Evolutionary conservation across 2,329 filamentous ascomycete genomes (phyloP), one percentile per base, ranked within the genome.

Genomic region (Aspergillus transmontanensis): DNA sequence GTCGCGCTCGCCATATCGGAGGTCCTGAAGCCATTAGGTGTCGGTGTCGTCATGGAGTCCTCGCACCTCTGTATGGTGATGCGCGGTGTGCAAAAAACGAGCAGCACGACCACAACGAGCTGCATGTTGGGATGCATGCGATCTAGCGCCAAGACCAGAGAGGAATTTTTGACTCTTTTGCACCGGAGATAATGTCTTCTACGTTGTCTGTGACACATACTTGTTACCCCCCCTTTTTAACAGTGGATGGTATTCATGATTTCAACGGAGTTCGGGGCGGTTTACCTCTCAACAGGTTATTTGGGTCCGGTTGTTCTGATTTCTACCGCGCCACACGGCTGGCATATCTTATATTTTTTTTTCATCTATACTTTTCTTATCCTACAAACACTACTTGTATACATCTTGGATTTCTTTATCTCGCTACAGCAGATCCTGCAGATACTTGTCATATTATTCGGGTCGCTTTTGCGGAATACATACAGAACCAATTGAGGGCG

Each of bases 31-130:
- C 95, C 95, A 2, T 93, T 96, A 75, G 95, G 95, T 54, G 94
- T 99, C 2, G 94, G 92, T 23, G 95, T 99, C 2, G 94, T 99
- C 64, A 97, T 99, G 90, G 95, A 99, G 75, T 96, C 92, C 16
- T 94, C 89, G 73, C 95, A 99, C 80, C 83, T 98, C 54, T 99
- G 95, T 83, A 99, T 98, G 94, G 93, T 97, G 19, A 98, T 97
- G 94, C 88, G 95, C 54, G 95, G 95, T n/a, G 94, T 99, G 11
- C 88, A 97, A 76, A 97, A 99, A 84, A 93, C 93, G 0, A 87
- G 85, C 46, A 89, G 91, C 57, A 90, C 87, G 21, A 98, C 95
- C 7, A 95, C 96, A 43, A 99, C 95, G 21, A 97, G 93, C 82
- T 98, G 94, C 77, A 96, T 99, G 80, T 86, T 98, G n/a, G 95